Conservation (phyloP, 2,329 filamentous ascomycete species). For the Ceratocystis harringtonii region DNA sequence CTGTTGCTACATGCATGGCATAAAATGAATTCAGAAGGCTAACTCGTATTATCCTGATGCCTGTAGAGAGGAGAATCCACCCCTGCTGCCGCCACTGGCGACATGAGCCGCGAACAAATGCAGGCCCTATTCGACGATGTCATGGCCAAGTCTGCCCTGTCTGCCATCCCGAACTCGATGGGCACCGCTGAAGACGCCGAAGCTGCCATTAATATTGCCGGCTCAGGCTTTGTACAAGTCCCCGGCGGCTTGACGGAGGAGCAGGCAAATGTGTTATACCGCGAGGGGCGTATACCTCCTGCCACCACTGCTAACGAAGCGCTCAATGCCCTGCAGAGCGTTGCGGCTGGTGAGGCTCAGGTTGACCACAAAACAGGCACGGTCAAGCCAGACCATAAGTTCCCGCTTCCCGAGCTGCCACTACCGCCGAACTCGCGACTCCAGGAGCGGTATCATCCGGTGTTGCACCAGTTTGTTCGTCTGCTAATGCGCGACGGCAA, state of each 20-base stretch:
- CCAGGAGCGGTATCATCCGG: slow-evolving; percentile 70
- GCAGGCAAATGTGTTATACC: slow-evolving; percentile 32
- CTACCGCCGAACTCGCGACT: slow-evolving; percentile 48
- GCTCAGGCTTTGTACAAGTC: slow-evolving; percentile 12
- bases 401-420: slow-evolving; percentile 52
- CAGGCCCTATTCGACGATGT: slow-evolving; percentile 17
- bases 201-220: not conserved
- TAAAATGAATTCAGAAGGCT: not conserved
- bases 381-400: slow-evolving; percentile 53
- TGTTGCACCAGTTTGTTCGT: slow-evolving; percentile 77
- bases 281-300: slow-evolving; percentile 29
- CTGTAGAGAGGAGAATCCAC: not conserved
- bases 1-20: not conserved
- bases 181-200: not conserved
- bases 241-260: slow-evolving; percentile 28
- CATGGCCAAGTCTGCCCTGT: slow-evolving; percentile 15
- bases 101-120: slow-evolving; percentile 2
- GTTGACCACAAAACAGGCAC: slow-evolving; percentile 15
- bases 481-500: slow-evolving; percentile 87
- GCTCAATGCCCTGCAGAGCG: slow-evolving; percentile 16
- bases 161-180: slow-evolving; percentile 5
- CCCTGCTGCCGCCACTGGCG: not conserved
- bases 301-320: slow-evolving; percentile 18
- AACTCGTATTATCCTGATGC: not conserved
- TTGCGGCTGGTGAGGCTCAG: slow-evolving; percentile 15